Conservation (phyloP, 2,329 filamentous ascomycete species). For the Ophiostoma sp. region DNA sequence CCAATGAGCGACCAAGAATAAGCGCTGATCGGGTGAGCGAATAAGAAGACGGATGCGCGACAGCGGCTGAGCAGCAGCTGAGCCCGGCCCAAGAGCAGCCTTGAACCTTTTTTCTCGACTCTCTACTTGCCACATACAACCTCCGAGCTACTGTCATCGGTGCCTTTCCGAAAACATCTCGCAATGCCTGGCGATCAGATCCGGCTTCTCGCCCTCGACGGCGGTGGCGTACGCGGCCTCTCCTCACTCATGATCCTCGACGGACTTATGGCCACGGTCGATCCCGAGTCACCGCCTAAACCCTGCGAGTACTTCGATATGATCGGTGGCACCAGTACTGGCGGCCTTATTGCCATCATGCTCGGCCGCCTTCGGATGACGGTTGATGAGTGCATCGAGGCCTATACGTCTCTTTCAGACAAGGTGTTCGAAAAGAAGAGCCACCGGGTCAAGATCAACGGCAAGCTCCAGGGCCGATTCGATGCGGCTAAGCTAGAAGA, state of each 20-base stretch:
- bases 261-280: conserved; percentile 36
- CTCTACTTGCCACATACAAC: not conserved
- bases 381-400: conserved; percentile 22
- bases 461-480: conserved; percentile 31
- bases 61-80: not conserved
- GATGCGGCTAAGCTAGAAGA: conserved; percentile 28
- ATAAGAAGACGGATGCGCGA: no score
- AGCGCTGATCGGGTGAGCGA: no score
- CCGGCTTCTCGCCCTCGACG: conserved; percentile 36
- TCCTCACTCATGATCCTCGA: conserved; percentile 40
- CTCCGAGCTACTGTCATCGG: not conserved
- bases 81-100: not conserved
- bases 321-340: conserved; percentile 22
- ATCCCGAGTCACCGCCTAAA: conserved; percentile 28
- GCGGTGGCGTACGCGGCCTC: conserved; percentile 40
- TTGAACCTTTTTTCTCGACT: not conserved
- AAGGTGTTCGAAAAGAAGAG: conserved; percentile 31
- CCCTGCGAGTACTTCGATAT: not conserved
- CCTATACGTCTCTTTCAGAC: not conserved
- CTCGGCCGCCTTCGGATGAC: conserved; percentile 24
- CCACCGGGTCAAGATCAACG: conserved; percentile 27
- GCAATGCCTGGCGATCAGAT: conserved; percentile 20
- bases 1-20: no score
- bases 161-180: not conserved
- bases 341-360: conserved; percentile 27